Conservation (phyloP, 2,329 filamentous ascomycete genomes). For the Torrubiella hemipterigena region DNA sequence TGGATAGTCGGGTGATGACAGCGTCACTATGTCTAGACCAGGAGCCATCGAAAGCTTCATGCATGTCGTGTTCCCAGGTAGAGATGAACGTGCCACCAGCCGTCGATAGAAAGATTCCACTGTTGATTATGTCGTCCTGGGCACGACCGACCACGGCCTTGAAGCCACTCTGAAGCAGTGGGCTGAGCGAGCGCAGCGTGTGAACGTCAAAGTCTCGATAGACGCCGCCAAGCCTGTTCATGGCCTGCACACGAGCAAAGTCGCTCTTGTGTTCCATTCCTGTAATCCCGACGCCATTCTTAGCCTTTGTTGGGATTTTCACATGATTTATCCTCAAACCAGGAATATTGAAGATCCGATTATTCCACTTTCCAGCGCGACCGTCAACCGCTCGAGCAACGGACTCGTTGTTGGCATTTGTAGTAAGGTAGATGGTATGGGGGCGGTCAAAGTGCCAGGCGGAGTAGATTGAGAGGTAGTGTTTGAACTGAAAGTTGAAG, state of each 20-base stretch:
- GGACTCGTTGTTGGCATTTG: constrained; percentile 8
- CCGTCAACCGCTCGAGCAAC: constrained; percentile 4
- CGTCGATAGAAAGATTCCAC: constrained; percentile 7
- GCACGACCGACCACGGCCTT: constrained; percentile 6
- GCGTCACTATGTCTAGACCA: constrained; percentile 13
- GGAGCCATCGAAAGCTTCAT: constrained; percentile 11
- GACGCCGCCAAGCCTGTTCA: constrained; percentile 8
- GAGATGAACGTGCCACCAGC: not conserved
- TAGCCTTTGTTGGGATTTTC: constrained; percentile 6
- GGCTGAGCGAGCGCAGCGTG: constrained; percentile 6
- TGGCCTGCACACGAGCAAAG: constrained; percentile 10
- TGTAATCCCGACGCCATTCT: constrained; percentile 7
- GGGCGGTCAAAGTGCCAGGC: constrained; percentile 9
- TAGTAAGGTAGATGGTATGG: constrained; percentile 13
- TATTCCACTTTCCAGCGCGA: constrained; percentile 10
- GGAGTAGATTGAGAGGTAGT: constrained; percentile 13
- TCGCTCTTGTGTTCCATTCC: constrained; percentile 12
- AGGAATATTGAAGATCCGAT: constrained; percentile 10
- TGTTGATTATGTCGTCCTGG: constrained; percentile 6
- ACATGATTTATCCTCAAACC: constrained; percentile 3
- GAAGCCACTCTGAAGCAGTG: constrained; percentile 8
- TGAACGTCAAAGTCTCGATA: constrained; percentile 9
- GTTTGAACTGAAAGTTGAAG: constrained; percentile 11
- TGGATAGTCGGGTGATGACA: constrained; percentile 18
- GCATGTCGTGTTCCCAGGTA: constrained; percentile 7